Base-by-base conservation (phyloP, 192 early-diverging fungal species). In the Radiomyces spectabilis region DNA sequence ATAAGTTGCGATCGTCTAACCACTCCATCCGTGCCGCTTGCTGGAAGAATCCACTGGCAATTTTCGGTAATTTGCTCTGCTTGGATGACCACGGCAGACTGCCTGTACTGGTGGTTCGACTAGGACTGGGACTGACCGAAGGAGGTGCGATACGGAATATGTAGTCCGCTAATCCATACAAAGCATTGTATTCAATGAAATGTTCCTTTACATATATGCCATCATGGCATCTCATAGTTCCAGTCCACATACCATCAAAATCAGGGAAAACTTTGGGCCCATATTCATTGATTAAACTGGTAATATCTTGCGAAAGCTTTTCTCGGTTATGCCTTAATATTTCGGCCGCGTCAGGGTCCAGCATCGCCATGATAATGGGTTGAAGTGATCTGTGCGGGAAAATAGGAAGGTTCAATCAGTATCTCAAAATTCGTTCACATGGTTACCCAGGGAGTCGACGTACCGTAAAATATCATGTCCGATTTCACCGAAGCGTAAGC, bases 211-310 rank as follows among this genome's bases (percentile, higher is more conserved):
- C 40, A 57, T 43, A 37, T 18, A 34, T 47, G 26, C 16, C 26
- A 4, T 26, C 37, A 21, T 52, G n/a, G n/a, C n/a, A n/a, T n/a
- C n/a, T n/a, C n/a, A n/a, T n/a, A n/a, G n/a, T n/a, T n/a, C n/a
- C n/a, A n/a, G n/a, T n/a, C n/a, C n/a, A n/a, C n/a, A n/a, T 66
- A 19, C 66, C 64, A 57, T 80, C 76, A 69, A 90, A 90, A 54
- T 90, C 84, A 10, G 77, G 74, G 57, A 84, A 90, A 40, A 86
- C 80, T 57, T 86, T 77, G 9, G 87, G 87, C 9, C 87, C 93
- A 21, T 92, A 78, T 48, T 94, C 91, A 40, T 91, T 87, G 52
- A 98, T 88, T 24, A 91, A 55, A 1, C 79, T 74, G 12, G 84
- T 90, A 46, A 98, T 81, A 38, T 87, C 78, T 46, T 75, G 73